Percentiles rank a stretch among this genome's conserved stretches.
Evolutionary conservation across 768 basidiomycete genomes (phyloP).

Genomic region (Wakefieldia striispora): DNA sequence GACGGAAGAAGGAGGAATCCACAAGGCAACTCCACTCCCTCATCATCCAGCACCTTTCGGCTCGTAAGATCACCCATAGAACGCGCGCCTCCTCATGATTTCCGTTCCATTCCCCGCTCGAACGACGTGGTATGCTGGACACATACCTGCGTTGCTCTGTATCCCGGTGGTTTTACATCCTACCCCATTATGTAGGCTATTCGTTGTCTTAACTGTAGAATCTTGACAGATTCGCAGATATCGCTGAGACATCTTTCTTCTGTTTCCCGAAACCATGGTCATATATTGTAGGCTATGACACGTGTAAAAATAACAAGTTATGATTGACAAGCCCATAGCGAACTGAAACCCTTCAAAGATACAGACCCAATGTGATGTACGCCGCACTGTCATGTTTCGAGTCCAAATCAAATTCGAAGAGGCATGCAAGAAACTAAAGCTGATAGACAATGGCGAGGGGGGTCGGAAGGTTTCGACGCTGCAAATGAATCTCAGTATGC

Average conservation of each 20-base stretch:
- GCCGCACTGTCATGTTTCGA: neutral
- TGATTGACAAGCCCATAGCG: neutral
- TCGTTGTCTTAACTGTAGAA: neutral
- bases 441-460: slow-evolving; percentile 5
- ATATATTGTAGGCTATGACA: neutral
- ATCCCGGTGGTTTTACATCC: neutral
- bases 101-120: neutral
- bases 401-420: neutral
- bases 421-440: neutral
- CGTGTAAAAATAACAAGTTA: neutral
- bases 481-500: slow-evolving; percentile 3
- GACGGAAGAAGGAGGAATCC: slow-evolving; percentile 17
- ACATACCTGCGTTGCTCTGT: too few species aligned
- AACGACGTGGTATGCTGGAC: neutral
- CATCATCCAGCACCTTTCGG: slow-evolving; percentile 15
- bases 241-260: neutral
- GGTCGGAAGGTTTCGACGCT: neutral
- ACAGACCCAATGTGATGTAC: neutral
- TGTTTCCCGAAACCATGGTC: neutral
- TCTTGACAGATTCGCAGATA: neutral
- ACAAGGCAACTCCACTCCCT: slow-evolving; percentile 16
- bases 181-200: too few species aligned
- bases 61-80: neutral
- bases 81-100: neutral
- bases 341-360: neutral